Evolutionary conservation across 768 basidiomycete genomes (phyloP).

Genomic region (Coprinopsis sp.): DNA sequence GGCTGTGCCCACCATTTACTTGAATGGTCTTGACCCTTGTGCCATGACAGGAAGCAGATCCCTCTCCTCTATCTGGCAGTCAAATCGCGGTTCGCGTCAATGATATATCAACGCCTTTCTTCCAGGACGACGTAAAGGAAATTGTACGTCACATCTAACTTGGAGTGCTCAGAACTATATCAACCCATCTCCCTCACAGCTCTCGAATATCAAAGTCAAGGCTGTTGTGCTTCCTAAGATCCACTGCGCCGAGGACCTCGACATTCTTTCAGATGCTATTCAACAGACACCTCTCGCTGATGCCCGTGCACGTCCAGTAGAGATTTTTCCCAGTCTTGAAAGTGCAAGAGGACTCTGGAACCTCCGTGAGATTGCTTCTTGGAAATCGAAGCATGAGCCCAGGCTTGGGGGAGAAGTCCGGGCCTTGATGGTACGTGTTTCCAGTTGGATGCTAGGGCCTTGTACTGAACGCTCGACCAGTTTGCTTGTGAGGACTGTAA

Average conservation of each 20-base stretch:
- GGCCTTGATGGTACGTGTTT: constrained; percentile 58
- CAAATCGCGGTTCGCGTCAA: constrained; percentile 71
- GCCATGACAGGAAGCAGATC: constrained; percentile 11
- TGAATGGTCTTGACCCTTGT: background rate
- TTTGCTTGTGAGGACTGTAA: constrained; percentile 94
- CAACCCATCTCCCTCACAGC: constrained; percentile 17
- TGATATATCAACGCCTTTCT: constrained; percentile 59
- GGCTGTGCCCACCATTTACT: constrained; percentile 15
- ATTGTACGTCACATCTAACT: constrained; percentile 36
- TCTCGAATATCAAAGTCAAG: constrained; percentile 37
- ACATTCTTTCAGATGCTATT: constrained; percentile 51
- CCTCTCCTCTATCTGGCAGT: constrained; percentile 31
- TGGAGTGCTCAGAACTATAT: constrained; percentile 1
- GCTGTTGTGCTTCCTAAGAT: constrained; percentile 86
- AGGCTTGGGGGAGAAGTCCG: constrained; percentile 49
- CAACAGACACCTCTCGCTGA: constrained; percentile 25
- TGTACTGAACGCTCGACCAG: constrained; percentile 34
- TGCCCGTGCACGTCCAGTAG: constrained; percentile 32
- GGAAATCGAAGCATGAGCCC: constrained; percentile 50
- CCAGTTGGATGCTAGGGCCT: background rate
- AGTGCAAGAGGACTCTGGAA: constrained; percentile 71
- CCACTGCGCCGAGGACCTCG: constrained; percentile 62
- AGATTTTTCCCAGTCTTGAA: constrained; percentile 80
- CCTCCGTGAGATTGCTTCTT: constrained; percentile 64
- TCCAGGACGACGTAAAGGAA: constrained; percentile 56